Conservation (phyloP, 2,329 filamentous ascomycete genomes). For the Dactylellina cionopaga region DNA sequence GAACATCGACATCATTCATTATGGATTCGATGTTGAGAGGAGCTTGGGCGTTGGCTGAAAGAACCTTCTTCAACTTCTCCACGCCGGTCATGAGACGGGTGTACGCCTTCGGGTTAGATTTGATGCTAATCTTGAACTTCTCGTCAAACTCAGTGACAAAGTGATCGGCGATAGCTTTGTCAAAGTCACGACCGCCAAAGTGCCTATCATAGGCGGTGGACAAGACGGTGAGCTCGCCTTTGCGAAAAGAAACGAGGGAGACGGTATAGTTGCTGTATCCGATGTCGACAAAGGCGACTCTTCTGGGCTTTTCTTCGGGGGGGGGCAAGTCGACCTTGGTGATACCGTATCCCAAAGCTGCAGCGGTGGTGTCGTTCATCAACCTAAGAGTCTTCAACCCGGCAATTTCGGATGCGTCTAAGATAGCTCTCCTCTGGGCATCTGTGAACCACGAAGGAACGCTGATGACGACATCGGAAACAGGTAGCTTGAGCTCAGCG, state of each 20-base stretch:
- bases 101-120: slow-evolving; percentile 86
- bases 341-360: slow-evolving; percentile 95
- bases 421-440: slow-evolving; percentile 83
- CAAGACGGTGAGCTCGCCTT: slow-evolving; percentile 95
- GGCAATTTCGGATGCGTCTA: slow-evolving; percentile 92
- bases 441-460: slow-evolving; percentile 98
- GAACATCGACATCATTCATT: slow-evolving; percentile 97
- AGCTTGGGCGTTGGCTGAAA: slow-evolving; percentile 92
- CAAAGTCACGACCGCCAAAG: slow-evolving; percentile 97
- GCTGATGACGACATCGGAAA: slow-evolving; percentile 91
- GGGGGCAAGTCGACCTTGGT: slow-evolving; percentile 93
- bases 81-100: slow-evolving; percentile 86
- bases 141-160: slow-evolving; percentile 95
- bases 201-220: slow-evolving; percentile 91
- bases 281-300: slow-evolving; percentile 92
- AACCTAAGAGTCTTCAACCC: slow-evolving; percentile 91
- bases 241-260: slow-evolving; percentile 94
- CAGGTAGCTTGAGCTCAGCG: slow-evolving; percentile 86
- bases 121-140: slow-evolving; percentile 97
- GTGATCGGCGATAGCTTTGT: slow-evolving; percentile 93
- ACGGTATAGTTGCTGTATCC: slow-evolving; percentile 96
- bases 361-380: slow-evolving; percentile 97
- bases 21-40: slow-evolving; percentile 96
- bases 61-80: slow-evolving; percentile 98
- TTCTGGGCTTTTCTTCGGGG: slow-evolving; percentile 88